Evolutionary conservation across 176 grass and related monocot genomes (phyloP), one percentile per base, ranked within the genome.

Genomic region (Zizania latifolia): DNA sequence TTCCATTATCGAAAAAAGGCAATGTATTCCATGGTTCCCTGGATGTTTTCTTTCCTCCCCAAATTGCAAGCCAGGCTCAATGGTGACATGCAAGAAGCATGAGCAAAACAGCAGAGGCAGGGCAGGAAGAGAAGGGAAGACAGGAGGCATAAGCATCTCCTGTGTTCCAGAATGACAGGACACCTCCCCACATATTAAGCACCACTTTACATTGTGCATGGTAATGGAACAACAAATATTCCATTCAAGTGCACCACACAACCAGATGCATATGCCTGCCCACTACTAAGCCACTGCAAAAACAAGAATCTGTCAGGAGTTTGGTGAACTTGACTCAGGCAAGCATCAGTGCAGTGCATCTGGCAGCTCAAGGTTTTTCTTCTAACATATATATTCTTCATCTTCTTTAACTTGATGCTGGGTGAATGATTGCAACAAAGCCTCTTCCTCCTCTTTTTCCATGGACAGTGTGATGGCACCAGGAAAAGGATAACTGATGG

Each of bases 341-440:
- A 60, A 33, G 38, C 22, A 41, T 44, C 36, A 51, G 15, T 35
- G 29, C 10, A 62, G 6, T 12, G 32, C 38, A 45, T 48, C 73
- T 24, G 10, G n/a, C 51, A 45, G 38, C 65, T 31, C 22, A 14
- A n/a, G 5, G 40, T 40, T 37, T 19, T 36, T 22, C 62, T 7
- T 54, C 21, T 32, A 4, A 1, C 31, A 53, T 53, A 53, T 1
- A 53, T 51, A 26, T 31, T 10, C 19, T 7, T 19, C 7, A 14
- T 58, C 29, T 44, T 28, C 34, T 63, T 75, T 43, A 35, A 35
- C 33, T 61, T 65, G 46, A 66, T 71, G 65, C 60, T 82, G 57
- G 16, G 57, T 58, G 65, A 65, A 87, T 87, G 85, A 87, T 87
- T 71, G 73, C 78, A 10, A 36, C 58, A 73, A 87, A 82, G 67